Conservation (phyloP, 768 basidiomycete species). For the Xerocomellus intermedius region DNA sequence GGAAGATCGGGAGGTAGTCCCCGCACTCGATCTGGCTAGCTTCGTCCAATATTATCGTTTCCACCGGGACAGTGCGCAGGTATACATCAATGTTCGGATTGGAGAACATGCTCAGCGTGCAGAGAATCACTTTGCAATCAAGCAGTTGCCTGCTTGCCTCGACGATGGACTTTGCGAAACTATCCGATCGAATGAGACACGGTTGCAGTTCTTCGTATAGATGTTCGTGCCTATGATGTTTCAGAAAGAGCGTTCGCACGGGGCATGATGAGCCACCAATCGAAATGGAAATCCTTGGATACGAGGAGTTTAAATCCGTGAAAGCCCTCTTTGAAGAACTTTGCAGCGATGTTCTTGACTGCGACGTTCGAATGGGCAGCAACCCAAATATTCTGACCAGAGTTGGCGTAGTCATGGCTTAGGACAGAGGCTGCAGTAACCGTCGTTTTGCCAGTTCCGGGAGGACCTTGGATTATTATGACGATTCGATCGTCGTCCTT, state of each 20-base stretch:
- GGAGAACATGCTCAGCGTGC: constrained; percentile 49
- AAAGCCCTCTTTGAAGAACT: constrained; percentile 35
- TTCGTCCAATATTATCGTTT: constrained; percentile 45
- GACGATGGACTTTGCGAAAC: constrained; percentile 17
- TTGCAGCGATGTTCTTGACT: constrained; percentile 54
- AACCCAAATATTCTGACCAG: constrained; percentile 34
- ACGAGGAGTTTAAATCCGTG: constrained; percentile 41
- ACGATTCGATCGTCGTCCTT: constrained; percentile 19
- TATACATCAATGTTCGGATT: constrained; percentile 18
- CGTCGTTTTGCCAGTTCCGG: constrained; percentile 45
- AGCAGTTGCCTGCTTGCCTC: constrained; percentile 25
- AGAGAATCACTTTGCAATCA: constrained; percentile 40
- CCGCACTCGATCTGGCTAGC: constrained; percentile 46
- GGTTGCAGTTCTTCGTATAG: constrained; percentile 38
- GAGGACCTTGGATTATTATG: constrained; percentile 36
- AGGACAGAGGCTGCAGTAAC: constrained; percentile 39
- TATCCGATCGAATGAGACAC: constrained; percentile 39
- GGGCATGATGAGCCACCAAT: constrained; percentile 36
- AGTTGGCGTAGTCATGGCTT: constrained; percentile 17
- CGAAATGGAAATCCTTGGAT: constrained; percentile 45
- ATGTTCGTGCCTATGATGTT: constrained; percentile 46
- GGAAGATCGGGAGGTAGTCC: constrained; percentile 38
- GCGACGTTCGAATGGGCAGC: constrained; percentile 51
- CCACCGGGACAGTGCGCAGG: constrained; percentile 32
- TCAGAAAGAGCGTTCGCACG: not conserved